Evolutionary conservation across 2,329 filamentous ascomycete genomes (phyloP), one percentile per base, ranked within the genome.

Genomic region (Orbilia brochopaga): DNA sequence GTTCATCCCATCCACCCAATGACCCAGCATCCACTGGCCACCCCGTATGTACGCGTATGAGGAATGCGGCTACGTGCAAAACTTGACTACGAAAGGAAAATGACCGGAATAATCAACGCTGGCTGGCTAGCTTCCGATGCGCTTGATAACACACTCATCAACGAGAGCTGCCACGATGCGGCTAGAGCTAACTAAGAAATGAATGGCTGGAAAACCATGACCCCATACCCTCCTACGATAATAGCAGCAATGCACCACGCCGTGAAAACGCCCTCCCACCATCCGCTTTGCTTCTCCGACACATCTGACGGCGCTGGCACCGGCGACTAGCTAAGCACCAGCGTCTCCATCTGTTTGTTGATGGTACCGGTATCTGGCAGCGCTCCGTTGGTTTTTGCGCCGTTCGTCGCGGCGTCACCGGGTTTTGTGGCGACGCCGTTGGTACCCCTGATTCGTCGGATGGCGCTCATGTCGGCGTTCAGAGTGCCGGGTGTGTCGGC

Each of bases 291-390:
- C 24, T 37, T 23, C 50, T 35, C 40, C 46, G 37, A 50, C 53
- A 51, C 40, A 4, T 17, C 13, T 42, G n/a, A 6, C 37, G n/a
- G 37, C 37, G 37, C 37, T 42, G 37, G 37, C 15, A 13, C 3
- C 13, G 4, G 37, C 17, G 46, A 51, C 59, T 70, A 70, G 52
- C 66, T 70, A n/a, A 70, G 61, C 48, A 48, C 66, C 54, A 70
- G 46, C 6, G 66, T 44, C 19, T 70, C 66, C 59, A 64, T 70
- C 54, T 63, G 59, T 13, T 58, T 58, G 48, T 64, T 48, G 1
- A 60, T 42, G 1, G 53, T 56, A 4, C 8, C 15, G 15, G 59
- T 48, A 40, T 70, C 66, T 21, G 66, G 66, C 19, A 64, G 11
- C 4, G 17, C 50, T 7, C 66, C 66, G n/a, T 70, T 70, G 19